Evolutionary conservation across 306 rosid genomes (phyloP), one percentile per base, ranked within the genome.

Genomic region (Begonia loranthoides): DNA sequence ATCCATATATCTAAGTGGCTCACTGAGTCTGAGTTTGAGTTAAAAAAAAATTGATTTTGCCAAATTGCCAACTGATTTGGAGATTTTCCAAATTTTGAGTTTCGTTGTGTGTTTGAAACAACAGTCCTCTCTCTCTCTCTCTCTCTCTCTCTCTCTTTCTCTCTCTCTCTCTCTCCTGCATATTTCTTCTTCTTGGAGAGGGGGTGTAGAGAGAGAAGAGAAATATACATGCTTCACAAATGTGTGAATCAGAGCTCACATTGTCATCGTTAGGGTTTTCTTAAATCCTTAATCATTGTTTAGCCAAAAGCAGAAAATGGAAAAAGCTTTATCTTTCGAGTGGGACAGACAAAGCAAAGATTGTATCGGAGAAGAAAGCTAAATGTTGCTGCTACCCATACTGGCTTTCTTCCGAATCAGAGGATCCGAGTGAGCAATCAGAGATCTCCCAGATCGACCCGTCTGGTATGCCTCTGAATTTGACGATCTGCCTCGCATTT

Each of bases 161-260:
- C 65, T 60, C 57, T 60, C n/a, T 33, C 56, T 57, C 62, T 65
- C 60, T 61, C 64, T 59, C 60, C 79, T 74, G 82, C 72, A 70
- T 70, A 54, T 57, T 56, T 57, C 56, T 51, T 7, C 36, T 28
- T 28, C 36, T 28, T 44, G 28, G 21, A 57, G 43, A 56, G 70
- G 70, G 78, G 51, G 74, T 63, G 71, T 72, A 66, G 90, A 80
- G 94, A 79, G 90, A 85, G 87, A 78, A 51, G 67, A 57, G 52
- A 51, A 52, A 73, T 60, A 71, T 71, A 74, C 12, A 28, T 7
- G 8, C 36, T 40, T 40, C 66, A 65, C 64, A 46, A 50, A 76
- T 63, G 93, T 76, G 86, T 76, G 80, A 76, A 82, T 81, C 86
- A 61, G 72, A 84, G 62, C 76, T 81, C 66, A 78, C 73, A 71